A percentile compares a stretch with the other conserved stretches of the same genome.
Conservation (phyloP, 192 early-diverging fungal genomes). For the Pilobolus umbonatus region DNA sequence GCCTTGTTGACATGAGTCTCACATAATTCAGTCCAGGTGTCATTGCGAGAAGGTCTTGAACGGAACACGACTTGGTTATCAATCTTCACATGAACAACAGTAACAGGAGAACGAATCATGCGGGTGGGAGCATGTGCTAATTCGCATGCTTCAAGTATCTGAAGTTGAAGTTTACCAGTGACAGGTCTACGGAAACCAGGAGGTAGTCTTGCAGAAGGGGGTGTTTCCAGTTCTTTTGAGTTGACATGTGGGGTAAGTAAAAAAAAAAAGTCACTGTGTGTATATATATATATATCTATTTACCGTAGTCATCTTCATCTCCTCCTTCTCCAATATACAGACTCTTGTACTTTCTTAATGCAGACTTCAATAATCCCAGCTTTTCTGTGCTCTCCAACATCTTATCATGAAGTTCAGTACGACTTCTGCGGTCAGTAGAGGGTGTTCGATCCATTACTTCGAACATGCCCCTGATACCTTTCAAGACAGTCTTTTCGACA, state of each 20-base stretch:
- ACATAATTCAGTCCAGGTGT: slow-evolving; percentile 81
- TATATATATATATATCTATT: background rate
- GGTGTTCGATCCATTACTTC: slow-evolving; percentile 46
- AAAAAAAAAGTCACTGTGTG: background rate
- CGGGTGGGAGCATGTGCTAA: slow-evolving; percentile 52
- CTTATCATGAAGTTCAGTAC: slow-evolving; percentile 44
- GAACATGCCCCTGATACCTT: slow-evolving; percentile 65
- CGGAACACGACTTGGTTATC: slow-evolving; percentile 75
- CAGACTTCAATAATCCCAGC: slow-evolving; percentile 60
- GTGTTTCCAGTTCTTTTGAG: slow-evolving; percentile 35
- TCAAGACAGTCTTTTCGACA: slow-evolving; percentile 86
- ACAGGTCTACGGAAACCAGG: slow-evolving; percentile 65
- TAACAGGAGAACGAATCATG: slow-evolving; percentile 55
- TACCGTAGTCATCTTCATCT: slow-evolving; percentile 68
- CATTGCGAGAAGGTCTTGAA: slow-evolving; percentile 60
- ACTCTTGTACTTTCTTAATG: slow-evolving; percentile 80
- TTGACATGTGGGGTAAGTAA: background rate
- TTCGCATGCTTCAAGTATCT: slow-evolving; percentile 55
- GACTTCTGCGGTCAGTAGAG: slow-evolving; percentile 46
- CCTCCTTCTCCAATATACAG: slow-evolving; percentile 73
- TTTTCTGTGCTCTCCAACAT: slow-evolving; percentile 58
- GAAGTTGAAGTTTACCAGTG: slow-evolving; percentile 66
- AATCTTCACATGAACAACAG: slow-evolving; percentile 73
- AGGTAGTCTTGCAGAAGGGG: slow-evolving; percentile 40
- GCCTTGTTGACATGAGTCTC: slow-evolving; percentile 84